These are phyloP conservation scores for Sporothrix brunneoviolacea DNA, from an alignment of 2,329 filamentous ascomycete species.

Conservation along the genomic window DNA sequence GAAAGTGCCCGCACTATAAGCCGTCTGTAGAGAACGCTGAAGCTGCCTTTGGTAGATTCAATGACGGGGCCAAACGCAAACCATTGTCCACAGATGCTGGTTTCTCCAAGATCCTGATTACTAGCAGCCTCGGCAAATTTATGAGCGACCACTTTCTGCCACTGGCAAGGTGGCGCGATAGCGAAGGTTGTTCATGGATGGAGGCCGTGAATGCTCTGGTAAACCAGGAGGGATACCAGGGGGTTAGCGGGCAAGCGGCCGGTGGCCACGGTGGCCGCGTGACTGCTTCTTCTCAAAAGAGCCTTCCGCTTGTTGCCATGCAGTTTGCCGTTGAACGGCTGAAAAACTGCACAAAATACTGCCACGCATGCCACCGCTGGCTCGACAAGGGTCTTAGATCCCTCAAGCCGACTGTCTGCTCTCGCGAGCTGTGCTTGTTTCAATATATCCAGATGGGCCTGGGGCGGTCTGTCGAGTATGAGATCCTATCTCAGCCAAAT, in stretches of 20 bases:
- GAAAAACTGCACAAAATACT: slow-evolving; percentile 77
- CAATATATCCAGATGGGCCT: slow-evolving; percentile 86
- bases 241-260: not conserved
- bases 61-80: too few relatives aligned
- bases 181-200: slow-evolving; percentile 55
- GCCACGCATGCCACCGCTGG: slow-evolving; percentile 72
- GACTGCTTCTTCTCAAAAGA: slow-evolving; percentile 25
- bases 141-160: slow-evolving; percentile 58
- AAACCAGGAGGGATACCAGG: not conserved
- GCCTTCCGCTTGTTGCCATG: slow-evolving; percentile 54
- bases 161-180: slow-evolving; percentile 54
- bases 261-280: not conserved
- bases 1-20: slow-evolving; percentile 66
- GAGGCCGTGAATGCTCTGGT: slow-evolving; percentile 37
- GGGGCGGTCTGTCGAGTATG: slow-evolving; percentile 77
- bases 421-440: slow-evolving; percentile 67
- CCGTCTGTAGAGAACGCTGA: slow-evolving; percentile 45
- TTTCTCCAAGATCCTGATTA: slow-evolving; percentile 61
- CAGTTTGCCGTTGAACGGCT: slow-evolving; percentile 74
- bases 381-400: slow-evolving; percentile 59
- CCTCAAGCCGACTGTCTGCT: slow-evolving; percentile 75
- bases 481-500: slow-evolving; percentile 69
- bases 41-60: slow-evolving; percentile 31
- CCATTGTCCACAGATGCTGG: slow-evolving; percentile 8
- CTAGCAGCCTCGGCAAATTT: slow-evolving; percentile 61